phyloP scores from a whole-genome alignment of 129 eudicot species.

The Flaveria trinervia region DNA sequence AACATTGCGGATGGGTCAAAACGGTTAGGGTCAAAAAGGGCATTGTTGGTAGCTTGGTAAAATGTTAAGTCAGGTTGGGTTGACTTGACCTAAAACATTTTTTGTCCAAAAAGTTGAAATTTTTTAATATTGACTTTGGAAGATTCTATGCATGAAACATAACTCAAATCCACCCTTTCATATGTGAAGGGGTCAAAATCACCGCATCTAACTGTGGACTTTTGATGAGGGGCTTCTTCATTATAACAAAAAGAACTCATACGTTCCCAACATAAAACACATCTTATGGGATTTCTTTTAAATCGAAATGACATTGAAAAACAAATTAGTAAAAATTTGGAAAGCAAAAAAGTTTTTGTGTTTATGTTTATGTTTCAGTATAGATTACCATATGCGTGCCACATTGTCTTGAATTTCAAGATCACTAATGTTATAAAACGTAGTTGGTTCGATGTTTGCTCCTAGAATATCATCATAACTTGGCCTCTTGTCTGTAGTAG shows the following conservation, averaged over 20 bases:
- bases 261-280: too few relatives aligned
- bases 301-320: constrained; percentile 4
- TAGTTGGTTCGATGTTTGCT: constrained; percentile 79
- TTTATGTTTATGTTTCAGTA: constrained; percentile 6
- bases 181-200: neutral
- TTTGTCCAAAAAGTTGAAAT: neutral
- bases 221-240: neutral
- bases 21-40: neutral
- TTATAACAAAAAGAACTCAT: neutral
- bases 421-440: constrained; percentile 91
- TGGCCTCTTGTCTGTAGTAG: constrained; percentile 78
- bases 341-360: neutral
- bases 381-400: constrained; percentile 84
- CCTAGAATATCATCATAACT: constrained; percentile 87
- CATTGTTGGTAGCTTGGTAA: too few relatives aligned
- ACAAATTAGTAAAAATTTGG: neutral
- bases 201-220: neutral
- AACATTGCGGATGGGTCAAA: neutral
- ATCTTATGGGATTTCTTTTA: neutral
- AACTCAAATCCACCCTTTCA: neutral
- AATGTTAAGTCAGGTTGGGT: neutral
- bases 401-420: constrained; percentile 95
- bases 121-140: neutral
- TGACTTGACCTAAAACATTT: neutral
- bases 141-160: neutral